Percentiles rank a stretch among this genome's conserved stretches.
Conservation (phyloP, 352 stramenopile species). For the Phytophthora tubulina region DNA sequence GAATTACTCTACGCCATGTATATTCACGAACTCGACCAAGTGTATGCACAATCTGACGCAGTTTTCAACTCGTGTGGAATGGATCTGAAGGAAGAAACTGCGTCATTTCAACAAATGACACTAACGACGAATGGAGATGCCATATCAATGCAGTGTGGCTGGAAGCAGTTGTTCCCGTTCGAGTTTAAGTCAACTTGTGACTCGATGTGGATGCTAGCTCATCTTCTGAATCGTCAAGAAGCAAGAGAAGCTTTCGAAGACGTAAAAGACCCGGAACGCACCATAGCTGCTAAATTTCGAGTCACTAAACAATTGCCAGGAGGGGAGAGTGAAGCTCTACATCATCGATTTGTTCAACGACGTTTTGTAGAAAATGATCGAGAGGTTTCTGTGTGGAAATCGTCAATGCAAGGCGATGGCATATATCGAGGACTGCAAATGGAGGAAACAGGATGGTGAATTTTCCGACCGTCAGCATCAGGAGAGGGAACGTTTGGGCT, state of each 20-base stretch:
- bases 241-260: neutral
- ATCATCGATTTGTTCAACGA: neutral
- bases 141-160: neutral
- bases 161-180: constrained; percentile 8
- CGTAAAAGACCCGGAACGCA: neutral
- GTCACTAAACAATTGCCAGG: neutral
- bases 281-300: neutral
- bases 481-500: constrained; percentile 1
- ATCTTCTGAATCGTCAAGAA: neutral
- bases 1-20: constrained; percentile 18
- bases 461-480: neutral
- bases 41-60: constrained; percentile 2
- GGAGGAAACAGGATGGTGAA: neutral
- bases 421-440: constrained; percentile 1
- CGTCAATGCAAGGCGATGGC: neutral
- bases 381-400: neutral
- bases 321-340: neutral
- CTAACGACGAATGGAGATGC: neutral
- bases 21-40: constrained; percentile 5
- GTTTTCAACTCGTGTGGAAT: constrained; percentile 1
- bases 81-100: neutral
- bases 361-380: neutral
- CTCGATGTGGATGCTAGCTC: constrained; percentile 5
- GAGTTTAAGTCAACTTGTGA: neutral
- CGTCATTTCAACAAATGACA: neutral